Base-by-base conservation (phyloP, 2,329 filamentous ascomycete species). In the Macrophomina pseudophaseolina region DNA sequence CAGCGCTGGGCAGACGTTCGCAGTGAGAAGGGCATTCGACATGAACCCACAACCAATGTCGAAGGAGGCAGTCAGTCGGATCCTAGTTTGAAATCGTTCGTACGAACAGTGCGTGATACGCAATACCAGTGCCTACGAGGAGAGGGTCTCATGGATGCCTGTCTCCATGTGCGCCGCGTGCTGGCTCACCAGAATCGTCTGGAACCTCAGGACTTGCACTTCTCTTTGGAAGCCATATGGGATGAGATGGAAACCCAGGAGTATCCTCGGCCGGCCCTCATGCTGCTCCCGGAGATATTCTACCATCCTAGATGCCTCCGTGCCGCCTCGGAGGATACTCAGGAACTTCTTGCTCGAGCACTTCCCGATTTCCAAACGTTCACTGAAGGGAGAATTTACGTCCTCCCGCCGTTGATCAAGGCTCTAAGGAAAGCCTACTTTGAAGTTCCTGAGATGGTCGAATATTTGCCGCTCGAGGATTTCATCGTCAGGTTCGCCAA, bases 161-260 rank as follows among this genome's bases (percentile, higher is more conserved):
- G 75, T 38, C 65, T 67, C 9, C 68, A 70, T 12, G 44, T 80
- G 2, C 52, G 65, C 1, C 32, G 49, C 0, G 68, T 75, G 0
- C 59, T 80, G 9, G 42, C 23, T 16, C 49, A 66, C 3, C 5
- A 40, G 4, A 14, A 52, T 1, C 67, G 49, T 0, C 53, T 71
- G 1, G 42, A 65, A 1, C 42, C 68, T 1, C 23, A 67, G 2
- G 71, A 75, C 4, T 63, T 79, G 3, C 69, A 71, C 48, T 44
- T 65, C 28, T 60, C 73, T 0, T 54, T 79, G 23, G 71, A 78
- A 46, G 75, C 76, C 2, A 72, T 84, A n/a, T 84, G 81, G 81
- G 79, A 79, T 38, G 82, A 84, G 67, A 72, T 82, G 2, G 82
- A 83, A 66, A 80, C 80, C 58, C 78, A 83, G 60, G 82, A 84